These are phyloP conservation scores for Fusarium sacchari DNA, from an alignment of 2,329 filamentous ascomycete genomes.

Conservation along the genomic window DNA sequence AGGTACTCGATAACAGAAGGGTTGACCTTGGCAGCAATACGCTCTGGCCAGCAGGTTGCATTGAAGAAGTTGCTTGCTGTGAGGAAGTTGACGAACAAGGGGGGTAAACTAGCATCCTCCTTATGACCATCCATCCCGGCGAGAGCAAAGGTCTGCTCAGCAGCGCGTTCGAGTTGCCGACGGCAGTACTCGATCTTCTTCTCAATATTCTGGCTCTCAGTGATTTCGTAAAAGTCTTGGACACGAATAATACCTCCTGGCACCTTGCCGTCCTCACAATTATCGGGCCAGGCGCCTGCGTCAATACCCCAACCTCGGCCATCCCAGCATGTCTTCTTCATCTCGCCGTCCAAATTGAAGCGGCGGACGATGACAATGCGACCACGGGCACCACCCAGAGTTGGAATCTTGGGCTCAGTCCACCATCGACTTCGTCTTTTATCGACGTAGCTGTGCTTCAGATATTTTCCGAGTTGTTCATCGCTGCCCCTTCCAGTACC, in stretches of 20 bases:
- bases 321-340: conserved; percentile 60
- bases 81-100: conserved; percentile 90
- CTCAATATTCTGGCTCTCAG: conserved; percentile 77
- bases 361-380: conserved; percentile 87
- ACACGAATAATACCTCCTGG: conserved; percentile 80
- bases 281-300: conserved; percentile 82
- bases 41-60: conserved; percentile 90
- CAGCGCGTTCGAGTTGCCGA: conserved; percentile 80
- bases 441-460: conserved; percentile 77
- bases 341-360: conserved; percentile 71
- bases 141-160: conserved; percentile 59
- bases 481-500: conserved; percentile 84
- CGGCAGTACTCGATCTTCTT: conserved; percentile 81
- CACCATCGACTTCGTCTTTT: conserved; percentile 74
- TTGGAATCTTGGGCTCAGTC: conserved; percentile 79
- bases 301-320: conserved; percentile 68
- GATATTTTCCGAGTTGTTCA: conserved; percentile 77
- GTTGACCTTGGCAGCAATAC: conserved; percentile 88
- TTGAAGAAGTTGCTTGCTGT: conserved; percentile 96
- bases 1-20: conserved; percentile 74
- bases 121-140: conserved; percentile 49
- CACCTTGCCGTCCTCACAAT: conserved; percentile 78
- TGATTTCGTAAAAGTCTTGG: conserved; percentile 94
- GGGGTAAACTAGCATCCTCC: conserved; percentile 53
- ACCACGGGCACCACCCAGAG: conserved; percentile 80